phyloP scores from a whole-genome alignment of 1,284 basidiomycete genomes.

The Sporisorium exsertum region DNA sequence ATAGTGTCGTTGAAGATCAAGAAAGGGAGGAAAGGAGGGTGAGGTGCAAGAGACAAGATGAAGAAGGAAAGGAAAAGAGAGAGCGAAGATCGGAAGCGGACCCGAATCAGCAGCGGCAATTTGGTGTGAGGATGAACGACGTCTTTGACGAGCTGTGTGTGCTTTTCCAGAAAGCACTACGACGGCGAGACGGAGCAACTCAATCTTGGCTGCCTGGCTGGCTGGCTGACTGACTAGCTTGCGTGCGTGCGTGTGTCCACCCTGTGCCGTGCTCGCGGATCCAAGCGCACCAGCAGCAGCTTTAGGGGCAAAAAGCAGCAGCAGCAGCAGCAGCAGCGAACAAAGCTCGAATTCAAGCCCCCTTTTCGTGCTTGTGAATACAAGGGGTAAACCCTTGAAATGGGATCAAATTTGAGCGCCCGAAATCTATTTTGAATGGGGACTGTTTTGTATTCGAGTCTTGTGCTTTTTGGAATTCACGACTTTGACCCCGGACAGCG shows the following conservation, averaged over 20 bases:
- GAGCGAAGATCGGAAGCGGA: constrained; percentile 1
- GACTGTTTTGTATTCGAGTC: background rate
- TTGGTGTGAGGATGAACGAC: background rate
- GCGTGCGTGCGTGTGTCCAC: constrained; percentile 6
- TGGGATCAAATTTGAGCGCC: background rate
- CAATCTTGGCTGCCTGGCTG: background rate
- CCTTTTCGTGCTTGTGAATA: background rate
- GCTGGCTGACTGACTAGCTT: too few relatives aligned
- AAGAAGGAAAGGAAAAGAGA: background rate
- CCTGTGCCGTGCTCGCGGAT: too few relatives aligned
- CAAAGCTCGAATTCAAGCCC: background rate
- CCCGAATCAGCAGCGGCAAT: background rate
- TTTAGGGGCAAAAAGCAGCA: background rate
- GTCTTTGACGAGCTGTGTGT: background rate
- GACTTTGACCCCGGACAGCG: background rate
- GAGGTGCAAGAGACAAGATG: background rate
- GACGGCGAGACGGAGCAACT: background rate
- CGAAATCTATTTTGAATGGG: too few relatives aligned
- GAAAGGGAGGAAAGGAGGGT: background rate
- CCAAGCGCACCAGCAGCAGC: background rate
- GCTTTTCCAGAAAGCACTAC: too few relatives aligned
- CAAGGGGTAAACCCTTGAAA: background rate
- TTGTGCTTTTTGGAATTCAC: background rate
- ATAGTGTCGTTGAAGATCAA: background rate
- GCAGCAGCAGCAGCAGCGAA: background rate